Evolutionary conservation across 768 basidiomycete species (phyloP).

Genomic region (Pisolithus orientalis): DNA sequence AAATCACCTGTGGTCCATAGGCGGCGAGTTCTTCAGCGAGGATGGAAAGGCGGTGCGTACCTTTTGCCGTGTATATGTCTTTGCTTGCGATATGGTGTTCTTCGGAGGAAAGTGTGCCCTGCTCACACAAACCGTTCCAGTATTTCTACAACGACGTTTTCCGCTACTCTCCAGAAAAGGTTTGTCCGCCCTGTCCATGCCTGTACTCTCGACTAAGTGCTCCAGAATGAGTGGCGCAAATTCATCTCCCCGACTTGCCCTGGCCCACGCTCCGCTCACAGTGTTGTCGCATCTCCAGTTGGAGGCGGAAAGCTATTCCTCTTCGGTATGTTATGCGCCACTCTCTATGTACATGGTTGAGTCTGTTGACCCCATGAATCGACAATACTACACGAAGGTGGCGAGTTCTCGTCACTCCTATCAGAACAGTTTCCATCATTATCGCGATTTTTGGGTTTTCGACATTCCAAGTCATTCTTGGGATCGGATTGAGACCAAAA

Average conservation of each 20-base stretch:
- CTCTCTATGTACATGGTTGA: too few relatives aligned
- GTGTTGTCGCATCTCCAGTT: conserved; percentile 63
- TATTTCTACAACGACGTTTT: conserved; percentile 87
- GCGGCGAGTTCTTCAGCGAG: conserved; percentile 84
- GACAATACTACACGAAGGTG: conserved; percentile 36
- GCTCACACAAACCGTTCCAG: conserved; percentile 27
- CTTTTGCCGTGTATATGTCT: neutral
- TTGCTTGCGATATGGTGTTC: neutral
- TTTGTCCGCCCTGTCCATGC: conserved; percentile 14
- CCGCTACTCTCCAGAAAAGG: conserved; percentile 81
- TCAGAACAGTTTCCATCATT: conserved; percentile 84
- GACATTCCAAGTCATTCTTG: conserved; percentile 73
- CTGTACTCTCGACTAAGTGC: neutral
- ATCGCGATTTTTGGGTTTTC: conserved; percentile 86
- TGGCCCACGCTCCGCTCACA: conserved; percentile 84
- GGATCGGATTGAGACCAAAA: conserved; percentile 86
- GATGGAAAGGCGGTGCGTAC: conserved; percentile 68
- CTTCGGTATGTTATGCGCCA: conserved; percentile 45
- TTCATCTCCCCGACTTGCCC: conserved; percentile 83
- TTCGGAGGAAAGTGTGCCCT: too few relatives aligned
- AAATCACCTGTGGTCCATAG: conserved; percentile 78
- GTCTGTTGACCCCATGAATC: too few relatives aligned
- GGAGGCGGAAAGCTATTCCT: conserved; percentile 86
- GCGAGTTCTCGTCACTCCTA: conserved; percentile 79
- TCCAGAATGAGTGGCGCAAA: conserved; percentile 81